Evolutionary conservation across 768 basidiomycete species (phyloP).

Genomic region (Podaxis sp.): DNA sequence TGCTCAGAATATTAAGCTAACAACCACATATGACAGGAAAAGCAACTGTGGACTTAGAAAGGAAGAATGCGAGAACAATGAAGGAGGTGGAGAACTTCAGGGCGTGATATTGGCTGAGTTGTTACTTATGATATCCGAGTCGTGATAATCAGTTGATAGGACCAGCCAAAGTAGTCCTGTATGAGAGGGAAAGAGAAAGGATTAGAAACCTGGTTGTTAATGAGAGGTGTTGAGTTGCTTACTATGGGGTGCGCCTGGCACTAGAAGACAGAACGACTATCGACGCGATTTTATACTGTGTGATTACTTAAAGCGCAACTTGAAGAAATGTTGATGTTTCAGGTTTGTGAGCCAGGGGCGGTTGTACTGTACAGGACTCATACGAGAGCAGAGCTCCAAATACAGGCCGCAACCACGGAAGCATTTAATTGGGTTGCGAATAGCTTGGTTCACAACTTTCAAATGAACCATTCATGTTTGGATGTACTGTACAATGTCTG

Average conservation of each 20-base stretch:
- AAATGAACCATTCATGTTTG: too few relatives aligned
- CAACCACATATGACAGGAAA: not conserved
- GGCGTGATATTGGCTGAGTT: not conserved
- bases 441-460: too few relatives aligned
- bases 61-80: not conserved
- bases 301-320: too few relatives aligned
- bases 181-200: not conserved
- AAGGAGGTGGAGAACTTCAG: conserved; percentile 2
- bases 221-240: not conserved
- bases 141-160: not conserved
- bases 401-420: too few relatives aligned
- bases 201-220: too few relatives aligned
- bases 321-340: too few relatives aligned
- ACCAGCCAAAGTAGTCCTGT: not conserved
- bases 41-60: not conserved
- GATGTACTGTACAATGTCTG: too few relatives aligned
- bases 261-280: not conserved
- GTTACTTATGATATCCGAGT: not conserved
- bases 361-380: too few relatives aligned
- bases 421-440: too few relatives aligned
- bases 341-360: too few relatives aligned
- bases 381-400: too few relatives aligned
- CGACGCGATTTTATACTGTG: not conserved
- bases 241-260: not conserved
- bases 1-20: too few relatives aligned